Percentiles rank a stretch among this genome's conserved stretches.
Conservation (phyloP, 2,329 filamentous ascomycete species). For the Remersonia thermophila region DNA sequence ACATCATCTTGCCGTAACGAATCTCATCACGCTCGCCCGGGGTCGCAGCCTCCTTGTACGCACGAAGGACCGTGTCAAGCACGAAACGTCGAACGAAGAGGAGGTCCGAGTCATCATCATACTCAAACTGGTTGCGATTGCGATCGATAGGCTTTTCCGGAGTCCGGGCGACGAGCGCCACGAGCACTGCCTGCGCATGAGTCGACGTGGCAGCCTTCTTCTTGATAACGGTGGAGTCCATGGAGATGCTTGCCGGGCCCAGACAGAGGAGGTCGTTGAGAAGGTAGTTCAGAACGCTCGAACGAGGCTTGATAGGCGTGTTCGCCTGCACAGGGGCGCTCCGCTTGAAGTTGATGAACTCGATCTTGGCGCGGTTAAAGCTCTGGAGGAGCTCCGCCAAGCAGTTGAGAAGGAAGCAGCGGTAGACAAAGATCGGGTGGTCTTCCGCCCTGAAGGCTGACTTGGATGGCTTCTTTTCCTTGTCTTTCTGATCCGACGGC, state of each 20-base stretch:
- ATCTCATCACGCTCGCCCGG: conserved; percentile 70
- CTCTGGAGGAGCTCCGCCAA: conserved; percentile 80
- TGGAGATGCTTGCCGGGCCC: conserved; percentile 50
- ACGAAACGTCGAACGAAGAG: conserved; percentile 91
- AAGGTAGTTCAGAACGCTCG: conserved; percentile 86
- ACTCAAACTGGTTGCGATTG: conserved; percentile 44
- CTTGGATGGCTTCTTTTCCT: conserved; percentile 56
- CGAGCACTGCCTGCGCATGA: conserved; percentile 76
- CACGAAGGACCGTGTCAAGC: conserved; percentile 80
- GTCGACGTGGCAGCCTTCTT: conserved; percentile 77
- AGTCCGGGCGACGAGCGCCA: conserved; percentile 79
- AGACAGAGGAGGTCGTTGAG: conserved; percentile 62
- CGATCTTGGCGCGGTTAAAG: conserved; percentile 90
- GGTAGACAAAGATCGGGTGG: conserved; percentile 91
- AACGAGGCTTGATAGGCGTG: conserved; percentile 88
- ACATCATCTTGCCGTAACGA: conserved; percentile 80
- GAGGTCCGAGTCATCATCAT: conserved; percentile 71
- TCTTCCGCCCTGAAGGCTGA: conserved; percentile 78
- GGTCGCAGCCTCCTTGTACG: conserved; percentile 75
- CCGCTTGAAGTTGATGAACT: conserved; percentile 98
- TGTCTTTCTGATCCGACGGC: conserved; percentile 26
- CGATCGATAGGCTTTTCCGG: conserved; percentile 58
- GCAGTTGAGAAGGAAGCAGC: conserved; percentile 88
- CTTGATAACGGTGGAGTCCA: conserved; percentile 64
- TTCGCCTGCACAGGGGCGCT: conserved; percentile 71